Evolutionary conservation across 306 rosid genomes (phyloP).

Genomic region (Dryas octopetala): DNA sequence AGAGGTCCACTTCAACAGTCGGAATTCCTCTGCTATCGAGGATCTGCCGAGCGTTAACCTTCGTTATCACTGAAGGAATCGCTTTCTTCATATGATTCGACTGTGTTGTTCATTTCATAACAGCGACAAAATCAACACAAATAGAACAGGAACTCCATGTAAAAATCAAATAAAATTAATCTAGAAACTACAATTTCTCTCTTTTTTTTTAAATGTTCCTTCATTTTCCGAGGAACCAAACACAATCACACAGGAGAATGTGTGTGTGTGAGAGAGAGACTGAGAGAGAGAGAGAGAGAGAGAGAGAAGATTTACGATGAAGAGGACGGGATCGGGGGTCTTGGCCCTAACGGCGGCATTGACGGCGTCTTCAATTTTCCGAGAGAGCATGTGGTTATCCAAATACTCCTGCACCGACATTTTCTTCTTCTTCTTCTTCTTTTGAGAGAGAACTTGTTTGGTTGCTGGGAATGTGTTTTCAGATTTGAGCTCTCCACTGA

Average conservation of each 20-base stretch:
- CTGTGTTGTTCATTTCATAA: conserved; percentile 32
- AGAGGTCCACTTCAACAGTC: conserved; percentile 85
- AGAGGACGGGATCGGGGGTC: conserved; percentile 85
- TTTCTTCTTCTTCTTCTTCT: conserved; percentile 24
- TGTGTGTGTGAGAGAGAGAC: too few species aligned
- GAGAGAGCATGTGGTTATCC: conserved; percentile 76
- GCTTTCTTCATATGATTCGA: conserved; percentile 79
- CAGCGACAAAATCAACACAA: background rate
- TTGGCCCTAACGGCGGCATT: conserved; percentile 98
- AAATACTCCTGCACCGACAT: conserved; percentile 94
- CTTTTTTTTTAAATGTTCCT: background rate
- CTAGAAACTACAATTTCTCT: background rate
- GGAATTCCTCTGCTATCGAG: conserved; percentile 98
- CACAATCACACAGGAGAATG: background rate
- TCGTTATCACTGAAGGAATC: conserved; percentile 72
- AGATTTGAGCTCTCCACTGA: background rate
- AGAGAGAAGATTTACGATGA: conserved; percentile 55
- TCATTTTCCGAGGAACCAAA: conserved; percentile 12
- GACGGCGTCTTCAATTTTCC: conserved; percentile 95
- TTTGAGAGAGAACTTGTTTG: too few species aligned
- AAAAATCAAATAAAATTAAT: conserved; percentile 1
- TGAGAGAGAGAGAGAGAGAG: background rate
- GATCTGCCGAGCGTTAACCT: conserved; percentile 87
- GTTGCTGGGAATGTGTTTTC: background rate
- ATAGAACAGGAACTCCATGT: background rate